Conservation (phyloP, 2,329 filamentous ascomycete species). For the Diaporthe nobilis region DNA sequence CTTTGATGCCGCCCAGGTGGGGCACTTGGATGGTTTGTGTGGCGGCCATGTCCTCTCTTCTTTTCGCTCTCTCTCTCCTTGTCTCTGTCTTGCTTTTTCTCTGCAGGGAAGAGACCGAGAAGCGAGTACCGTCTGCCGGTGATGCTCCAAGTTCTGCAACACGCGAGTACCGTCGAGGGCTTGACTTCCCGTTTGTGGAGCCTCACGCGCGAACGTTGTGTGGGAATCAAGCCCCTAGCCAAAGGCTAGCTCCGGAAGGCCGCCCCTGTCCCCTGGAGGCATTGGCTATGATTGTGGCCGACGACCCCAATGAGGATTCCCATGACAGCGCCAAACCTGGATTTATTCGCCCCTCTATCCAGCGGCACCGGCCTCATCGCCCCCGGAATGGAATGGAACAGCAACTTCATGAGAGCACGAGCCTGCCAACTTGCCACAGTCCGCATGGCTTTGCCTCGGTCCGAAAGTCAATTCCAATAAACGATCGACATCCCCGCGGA, state of each 20-base stretch:
- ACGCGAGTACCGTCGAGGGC: neutral
- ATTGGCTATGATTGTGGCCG: neutral
- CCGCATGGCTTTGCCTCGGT: slow-evolving; percentile 16
- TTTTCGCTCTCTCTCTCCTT: neutral
- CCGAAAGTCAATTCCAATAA: slow-evolving; percentile 28
- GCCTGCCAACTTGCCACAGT: neutral
- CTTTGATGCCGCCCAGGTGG: slow-evolving; percentile 63
- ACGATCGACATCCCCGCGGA: neutral
- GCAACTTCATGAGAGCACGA: neutral
- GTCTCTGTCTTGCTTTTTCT: neutral
- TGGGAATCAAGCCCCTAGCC: neutral
- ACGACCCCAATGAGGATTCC: slow-evolving; percentile 8
- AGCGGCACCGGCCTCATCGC: neutral
- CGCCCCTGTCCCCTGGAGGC: neutral
- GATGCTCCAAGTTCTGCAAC: slow-evolving; percentile 14
- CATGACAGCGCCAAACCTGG: neutral
- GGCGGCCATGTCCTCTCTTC: slow-evolving; percentile 48
- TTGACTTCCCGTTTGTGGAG: neutral
- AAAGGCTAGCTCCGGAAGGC: slow-evolving; percentile 5
- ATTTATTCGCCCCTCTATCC: neutral
- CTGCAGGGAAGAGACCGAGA: neutral
- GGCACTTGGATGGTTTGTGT: slow-evolving; percentile 60
- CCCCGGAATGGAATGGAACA: neutral
- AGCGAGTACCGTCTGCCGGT: neutral
- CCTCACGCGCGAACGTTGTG: neutral